A percentile compares a stretch with the other conserved stretches of the same genome.
These are phyloP conservation scores for Parastagonospora nodorum DNA, from an alignment of 2,329 filamentous ascomycete species.

Conservation along the genomic window DNA sequence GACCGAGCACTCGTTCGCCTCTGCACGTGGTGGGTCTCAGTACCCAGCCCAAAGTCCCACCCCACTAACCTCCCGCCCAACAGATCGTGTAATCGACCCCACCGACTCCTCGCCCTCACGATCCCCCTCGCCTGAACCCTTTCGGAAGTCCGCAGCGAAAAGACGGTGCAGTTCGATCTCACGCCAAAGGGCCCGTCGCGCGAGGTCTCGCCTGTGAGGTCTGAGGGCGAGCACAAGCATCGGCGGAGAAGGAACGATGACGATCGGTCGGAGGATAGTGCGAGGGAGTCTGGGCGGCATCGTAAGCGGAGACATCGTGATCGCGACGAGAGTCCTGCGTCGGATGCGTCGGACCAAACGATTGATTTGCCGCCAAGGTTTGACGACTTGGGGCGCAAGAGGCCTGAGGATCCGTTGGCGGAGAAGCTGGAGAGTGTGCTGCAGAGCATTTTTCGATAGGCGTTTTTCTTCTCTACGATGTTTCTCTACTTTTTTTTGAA, in stretches of 20 bases:
- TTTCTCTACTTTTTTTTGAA: not conserved
- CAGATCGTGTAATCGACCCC: conserved; percentile 35
- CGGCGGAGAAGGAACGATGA: conserved; percentile 16
- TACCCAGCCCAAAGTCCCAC: conserved; percentile 27
- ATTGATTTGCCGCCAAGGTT: conserved; percentile 46
- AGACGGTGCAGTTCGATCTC: conserved; percentile 48
- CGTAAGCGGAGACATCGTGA: conserved; percentile 18
- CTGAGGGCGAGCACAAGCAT: conserved; percentile 4
- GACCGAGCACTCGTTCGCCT: conserved; percentile 31
- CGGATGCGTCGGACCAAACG: conserved; percentile 37
- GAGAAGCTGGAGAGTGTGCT: conserved; percentile 43
- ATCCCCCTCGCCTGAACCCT: no score
- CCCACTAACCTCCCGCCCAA: conserved; percentile 3
- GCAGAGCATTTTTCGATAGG: conserved; percentile 33
- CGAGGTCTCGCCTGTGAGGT: conserved; percentile 16
- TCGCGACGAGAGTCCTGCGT: conserved; percentile 32
- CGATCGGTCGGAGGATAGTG: conserved; percentile 16
- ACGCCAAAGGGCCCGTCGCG: conserved; percentile 32
- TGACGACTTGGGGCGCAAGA: conserved; percentile 37
- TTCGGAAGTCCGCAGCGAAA: conserved; percentile 14
- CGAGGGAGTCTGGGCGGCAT: conserved; percentile 19
- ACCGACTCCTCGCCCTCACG: not conserved
- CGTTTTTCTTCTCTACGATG: not conserved
- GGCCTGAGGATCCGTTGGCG: conserved; percentile 40
- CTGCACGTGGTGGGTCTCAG: conserved; percentile 42